Evolutionary conservation across 2,329 filamentous ascomycete genomes (phyloP), one percentile per base, ranked within the genome.

Genomic region (Curvularia sp.): DNA sequence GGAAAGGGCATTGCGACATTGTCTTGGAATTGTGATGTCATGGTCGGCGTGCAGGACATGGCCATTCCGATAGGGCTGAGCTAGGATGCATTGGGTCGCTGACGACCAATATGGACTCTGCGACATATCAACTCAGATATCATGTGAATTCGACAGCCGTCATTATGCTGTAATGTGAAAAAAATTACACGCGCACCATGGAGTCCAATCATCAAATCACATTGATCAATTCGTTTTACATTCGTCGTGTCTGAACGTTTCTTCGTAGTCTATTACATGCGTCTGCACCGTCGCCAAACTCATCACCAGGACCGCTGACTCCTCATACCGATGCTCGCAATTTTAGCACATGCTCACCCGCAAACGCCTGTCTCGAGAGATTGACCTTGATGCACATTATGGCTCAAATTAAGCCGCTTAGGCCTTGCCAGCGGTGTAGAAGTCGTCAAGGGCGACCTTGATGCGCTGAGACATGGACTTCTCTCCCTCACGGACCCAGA

Each of bases 401-500:
- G 4, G 9, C 49, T 30, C 18, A 7, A 31, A 41, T 12, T 9
- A 38, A 18, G 35, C n/a, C 28, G 53, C 63, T 62, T 91, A 96
- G 80, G 94, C 81, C 82, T 92, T 85, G 75, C 85, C 86, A 73
- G 90, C 86, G 72, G 91, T 86, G 84, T 95, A 93, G 87, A 99
- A 99, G 85, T 98, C 94, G 74, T 89, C 84, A 64, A 99, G 88
- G 60, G 91, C 94, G 78, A 89, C 87, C 70, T 86, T 77, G 67
- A 97, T 87, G 81, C 95, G 91, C 73, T 71, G 60, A 20, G 66
- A 64, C 95, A 98, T 99, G 76, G 90, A 93, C 89, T 97, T 96
- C 88, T 99, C 95, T 75, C 94, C 95, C 84, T 93, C 91, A 61
- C 93, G 90, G 63, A 97, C 92, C 94, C 93, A 97, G 77, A 97